phyloP scores from a whole-genome alignment of 1,139 yeast species.

The Oligophagozyma castellii region DNA sequence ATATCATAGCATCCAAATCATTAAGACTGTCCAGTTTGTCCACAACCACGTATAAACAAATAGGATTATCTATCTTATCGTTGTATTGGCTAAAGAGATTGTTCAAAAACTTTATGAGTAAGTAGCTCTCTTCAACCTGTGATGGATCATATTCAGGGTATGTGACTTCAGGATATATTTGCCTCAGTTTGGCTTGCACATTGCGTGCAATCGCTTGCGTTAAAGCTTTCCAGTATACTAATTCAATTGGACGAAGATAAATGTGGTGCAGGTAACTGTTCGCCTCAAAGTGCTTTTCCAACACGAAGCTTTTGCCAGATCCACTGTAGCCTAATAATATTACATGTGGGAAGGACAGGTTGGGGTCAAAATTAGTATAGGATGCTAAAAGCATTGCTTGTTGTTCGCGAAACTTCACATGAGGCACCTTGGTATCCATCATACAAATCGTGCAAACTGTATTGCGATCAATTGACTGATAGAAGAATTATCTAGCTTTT shows the following conservation, averaged over 20 bases:
- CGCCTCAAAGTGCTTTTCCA: conserved; percentile 9
- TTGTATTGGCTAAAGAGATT: conserved; percentile 11
- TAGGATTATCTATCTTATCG: conserved; percentile 2
- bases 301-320: conserved; percentile 19
- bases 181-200: conserved; percentile 10
- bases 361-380: conserved; percentile 12
- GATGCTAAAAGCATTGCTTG: conserved; percentile 13
- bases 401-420: conserved; percentile 14
- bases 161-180: conserved; percentile 7
- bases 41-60: conserved; percentile 13
- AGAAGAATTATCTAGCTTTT: not conserved
- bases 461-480: not conserved
- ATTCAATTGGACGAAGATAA: conserved; percentile 17
- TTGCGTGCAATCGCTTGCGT: conserved; percentile 19
- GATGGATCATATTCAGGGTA: conserved; percentile 17
- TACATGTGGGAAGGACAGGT: conserved; percentile 14
- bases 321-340: conserved; percentile 19
- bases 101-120: conserved; percentile 14
- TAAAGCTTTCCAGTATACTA: conserved; percentile 22
- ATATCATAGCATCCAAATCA: conserved; percentile 21
- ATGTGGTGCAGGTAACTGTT: conserved; percentile 9
- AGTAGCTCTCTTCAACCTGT: conserved; percentile 20
- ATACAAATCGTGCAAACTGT: not conserved
- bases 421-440: conserved; percentile 3
- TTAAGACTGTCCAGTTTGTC: conserved; percentile 23